A percentile compares a stretch with the other conserved stretches of the same genome.
Evolutionary conservation across 495 filamentous ascomycete genomes (phyloP).

Genomic region (Penicillium bovifimosum): DNA sequence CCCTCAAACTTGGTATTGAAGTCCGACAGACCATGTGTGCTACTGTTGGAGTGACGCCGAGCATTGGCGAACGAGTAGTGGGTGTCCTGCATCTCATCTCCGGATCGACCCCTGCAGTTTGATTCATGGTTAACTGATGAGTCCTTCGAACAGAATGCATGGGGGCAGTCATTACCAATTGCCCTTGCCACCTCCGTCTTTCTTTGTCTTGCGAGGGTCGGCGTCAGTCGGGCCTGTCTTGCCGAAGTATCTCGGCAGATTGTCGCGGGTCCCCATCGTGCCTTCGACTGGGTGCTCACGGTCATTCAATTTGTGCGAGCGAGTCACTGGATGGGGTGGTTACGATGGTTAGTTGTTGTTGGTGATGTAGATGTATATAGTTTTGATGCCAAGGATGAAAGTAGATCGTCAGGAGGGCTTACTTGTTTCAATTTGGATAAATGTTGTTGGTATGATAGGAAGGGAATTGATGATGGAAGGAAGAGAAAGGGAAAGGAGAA

Average conservation of each 20-base stretch:
- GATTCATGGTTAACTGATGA: constrained; percentile 6
- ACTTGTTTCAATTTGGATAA: background rate
- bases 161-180: constrained; percentile 68
- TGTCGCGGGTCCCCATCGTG: constrained; percentile 57
- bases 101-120: constrained; percentile 69
- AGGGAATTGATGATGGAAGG: background rate
- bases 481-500: background rate
- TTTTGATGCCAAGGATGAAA: background rate
- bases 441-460: background rate
- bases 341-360: background rate
- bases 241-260: constrained; percentile 84
- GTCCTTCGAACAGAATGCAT: background rate
- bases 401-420: background rate
- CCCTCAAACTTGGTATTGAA: constrained; percentile 88
- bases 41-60: constrained; percentile 89
- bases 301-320: constrained; percentile 87
- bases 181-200: constrained; percentile 86
- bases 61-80: constrained; percentile 76
- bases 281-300: constrained; percentile 73
- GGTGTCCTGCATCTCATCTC: constrained; percentile 77
- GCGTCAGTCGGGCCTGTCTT: constrained; percentile 76
- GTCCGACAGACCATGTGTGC: constrained; percentile 57
- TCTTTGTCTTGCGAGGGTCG: constrained; percentile 92
- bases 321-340: constrained; percentile 62
- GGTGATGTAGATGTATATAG: background rate